These are phyloP conservation scores for Nyssa sinensis DNA, from an alignment of 148 eudicot genomes.

Conservation along the genomic window DNA sequence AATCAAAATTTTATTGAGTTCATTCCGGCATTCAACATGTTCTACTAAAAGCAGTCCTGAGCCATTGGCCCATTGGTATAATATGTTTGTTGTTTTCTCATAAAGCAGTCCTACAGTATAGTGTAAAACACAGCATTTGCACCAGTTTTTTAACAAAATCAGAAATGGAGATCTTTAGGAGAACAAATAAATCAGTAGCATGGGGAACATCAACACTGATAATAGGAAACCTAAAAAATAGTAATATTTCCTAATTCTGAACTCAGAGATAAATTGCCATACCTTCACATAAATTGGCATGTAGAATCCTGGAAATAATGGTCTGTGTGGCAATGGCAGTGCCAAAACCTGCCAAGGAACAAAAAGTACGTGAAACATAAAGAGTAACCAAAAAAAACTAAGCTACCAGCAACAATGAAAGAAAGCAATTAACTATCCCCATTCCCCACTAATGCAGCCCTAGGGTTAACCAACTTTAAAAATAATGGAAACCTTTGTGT, in stretches of 20 bases:
- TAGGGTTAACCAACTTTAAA: too few relatives aligned
- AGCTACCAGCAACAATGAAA: background rate
- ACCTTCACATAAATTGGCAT: slow-evolving; percentile 98
- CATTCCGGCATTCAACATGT: background rate
- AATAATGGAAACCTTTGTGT: too few relatives aligned
- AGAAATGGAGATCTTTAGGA: too few relatives aligned
- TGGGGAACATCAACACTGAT: background rate
- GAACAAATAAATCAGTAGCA: background rate
- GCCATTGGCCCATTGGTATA: too few relatives aligned
- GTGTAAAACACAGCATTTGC: too few relatives aligned
- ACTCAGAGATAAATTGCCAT: slow-evolving; percentile 12
- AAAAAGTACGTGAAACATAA: background rate
- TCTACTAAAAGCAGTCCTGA: too few relatives aligned
- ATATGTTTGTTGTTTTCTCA: too few relatives aligned
- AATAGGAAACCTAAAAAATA: background rate
- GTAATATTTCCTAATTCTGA: background rate
- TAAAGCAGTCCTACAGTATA: too few relatives aligned
- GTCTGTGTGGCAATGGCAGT: slow-evolving; percentile 82
- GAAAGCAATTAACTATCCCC: background rate
- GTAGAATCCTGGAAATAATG: slow-evolving; percentile 92
- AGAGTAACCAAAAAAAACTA: background rate
- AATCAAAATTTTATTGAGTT: background rate
- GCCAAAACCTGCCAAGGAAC: slow-evolving; percentile 73
- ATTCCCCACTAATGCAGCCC: background rate
- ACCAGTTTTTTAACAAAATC: too few relatives aligned